phyloP scores from a whole-genome alignment of 75 land plant species.

The Isoetes taiwanensis region DNA sequence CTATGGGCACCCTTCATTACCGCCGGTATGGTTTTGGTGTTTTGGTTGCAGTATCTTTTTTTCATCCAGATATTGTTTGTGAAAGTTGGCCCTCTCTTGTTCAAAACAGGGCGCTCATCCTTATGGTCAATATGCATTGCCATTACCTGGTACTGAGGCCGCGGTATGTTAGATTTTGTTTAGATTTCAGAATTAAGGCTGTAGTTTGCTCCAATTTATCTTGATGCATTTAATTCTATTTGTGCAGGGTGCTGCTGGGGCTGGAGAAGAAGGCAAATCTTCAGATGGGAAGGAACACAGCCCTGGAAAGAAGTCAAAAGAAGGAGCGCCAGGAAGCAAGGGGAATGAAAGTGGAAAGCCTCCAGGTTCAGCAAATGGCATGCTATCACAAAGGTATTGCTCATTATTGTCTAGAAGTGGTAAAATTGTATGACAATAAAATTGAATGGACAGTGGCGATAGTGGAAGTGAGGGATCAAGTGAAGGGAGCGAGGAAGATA shows the following conservation, averaged over 20 bases:
- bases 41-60: not conserved
- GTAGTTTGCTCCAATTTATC: no score
- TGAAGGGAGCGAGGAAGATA: slow-evolving; percentile 70
- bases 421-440: slow-evolving; percentile 8
- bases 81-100: no score
- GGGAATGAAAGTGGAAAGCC: slow-evolving; percentile 37
- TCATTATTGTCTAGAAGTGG: no score
- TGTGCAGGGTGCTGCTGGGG: slow-evolving; percentile 9
- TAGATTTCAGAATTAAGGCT: no score
- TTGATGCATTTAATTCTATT: no score
- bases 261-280: slow-evolving; percentile 43
- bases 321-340: slow-evolving; percentile 43
- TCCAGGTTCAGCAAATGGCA: slow-evolving; percentile 44
- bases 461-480: slow-evolving; percentile 86
- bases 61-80: not conserved
- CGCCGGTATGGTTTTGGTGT: slow-evolving; percentile 19
- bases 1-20: slow-evolving; percentile 60
- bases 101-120: slow-evolving; percentile 46
- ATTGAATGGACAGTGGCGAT: slow-evolving; percentile 43
- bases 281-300: slow-evolving; percentile 53
- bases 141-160: slow-evolving; percentile 25
- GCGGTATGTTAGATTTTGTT: no score
- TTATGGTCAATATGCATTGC: slow-evolving; percentile 61
- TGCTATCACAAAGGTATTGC: slow-evolving; percentile 64
- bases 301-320: slow-evolving; percentile 63